Conservation (phyloP, 352 stramenopile species). For the Pythium insidiosum region DNA sequence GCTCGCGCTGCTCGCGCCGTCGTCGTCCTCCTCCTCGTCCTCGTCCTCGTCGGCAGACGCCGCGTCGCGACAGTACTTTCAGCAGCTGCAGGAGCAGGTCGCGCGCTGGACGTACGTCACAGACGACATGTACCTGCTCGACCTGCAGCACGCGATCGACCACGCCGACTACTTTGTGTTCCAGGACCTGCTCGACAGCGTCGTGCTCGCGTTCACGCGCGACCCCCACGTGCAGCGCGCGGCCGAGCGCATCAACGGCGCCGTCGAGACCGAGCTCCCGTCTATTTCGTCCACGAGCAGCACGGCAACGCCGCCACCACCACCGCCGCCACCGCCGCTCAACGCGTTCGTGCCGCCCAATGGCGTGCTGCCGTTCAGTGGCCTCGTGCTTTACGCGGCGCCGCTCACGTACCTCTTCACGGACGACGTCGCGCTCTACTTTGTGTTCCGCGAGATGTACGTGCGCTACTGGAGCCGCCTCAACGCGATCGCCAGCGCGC, state of each 20-base stretch:
- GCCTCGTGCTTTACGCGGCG: slow-evolving; percentile 63
- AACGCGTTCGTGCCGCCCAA: slow-evolving; percentile 38
- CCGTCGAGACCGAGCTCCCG: slow-evolving; percentile 11
- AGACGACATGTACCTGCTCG: slow-evolving; percentile 74
- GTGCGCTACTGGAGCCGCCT: slow-evolving; percentile 73
- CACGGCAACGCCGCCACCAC: too few species aligned
- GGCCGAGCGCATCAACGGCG: slow-evolving; percentile 42
- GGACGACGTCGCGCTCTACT: slow-evolving; percentile 60
- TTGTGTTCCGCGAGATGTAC: slow-evolving; percentile 75
- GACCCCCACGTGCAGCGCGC: slow-evolving; percentile 42
- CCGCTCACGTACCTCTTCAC: slow-evolving; percentile 64
- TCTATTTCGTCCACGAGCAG: background rate
- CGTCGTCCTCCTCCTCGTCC: slow-evolving; percentile 24
- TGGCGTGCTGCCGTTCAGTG: slow-evolving; percentile 61
- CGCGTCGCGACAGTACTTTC: slow-evolving; percentile 29
- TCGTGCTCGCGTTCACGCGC: slow-evolving; percentile 67
- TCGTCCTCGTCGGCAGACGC: too few species aligned
- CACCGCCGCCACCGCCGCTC: too few species aligned
- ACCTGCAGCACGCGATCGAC: slow-evolving; percentile 71
- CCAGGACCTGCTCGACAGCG: slow-evolving; percentile 59
- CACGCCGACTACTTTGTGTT: slow-evolving; percentile 81
- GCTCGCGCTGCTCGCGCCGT: slow-evolving; percentile 31
- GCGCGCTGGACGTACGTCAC: slow-evolving; percentile 39
- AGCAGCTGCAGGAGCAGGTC: slow-evolving; percentile 29
- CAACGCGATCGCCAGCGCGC: slow-evolving; percentile 47